Evolutionary conservation across 2,329 filamentous ascomycete genomes (phyloP).

Genomic region (Alternaria longipes): DNA sequence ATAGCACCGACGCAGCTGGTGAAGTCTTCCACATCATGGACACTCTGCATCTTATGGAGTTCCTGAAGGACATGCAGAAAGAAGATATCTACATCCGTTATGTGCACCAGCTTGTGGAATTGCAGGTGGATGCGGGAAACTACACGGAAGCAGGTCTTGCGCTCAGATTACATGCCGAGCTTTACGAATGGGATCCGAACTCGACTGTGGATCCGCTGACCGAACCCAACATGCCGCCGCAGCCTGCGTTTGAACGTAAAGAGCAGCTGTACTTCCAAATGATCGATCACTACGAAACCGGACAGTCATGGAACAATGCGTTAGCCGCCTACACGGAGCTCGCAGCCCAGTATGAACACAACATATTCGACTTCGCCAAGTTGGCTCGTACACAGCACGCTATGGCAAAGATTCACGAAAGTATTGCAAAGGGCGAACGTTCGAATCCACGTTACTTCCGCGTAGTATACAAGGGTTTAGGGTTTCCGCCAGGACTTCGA

Average conservation of each 20-base stretch:
- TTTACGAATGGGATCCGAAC: conserved; percentile 89
- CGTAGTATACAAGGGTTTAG: conserved; percentile 87
- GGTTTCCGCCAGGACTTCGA: conserved; percentile 80
- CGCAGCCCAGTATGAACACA: conserved; percentile 88
- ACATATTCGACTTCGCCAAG: conserved; percentile 90
- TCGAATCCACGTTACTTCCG: conserved; percentile 87
- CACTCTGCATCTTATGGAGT: conserved; percentile 91
- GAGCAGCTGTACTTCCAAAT: conserved; percentile 93
- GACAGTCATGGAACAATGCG: conserved; percentile 91
- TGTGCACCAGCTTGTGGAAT: conserved; percentile 85
- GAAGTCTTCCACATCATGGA: conserved; percentile 88
- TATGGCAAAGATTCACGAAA: conserved; percentile 92
- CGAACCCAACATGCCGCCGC: conserved; percentile 81
- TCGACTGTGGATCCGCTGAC: conserved; percentile 70
- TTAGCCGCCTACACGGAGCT: conserved; percentile 90
- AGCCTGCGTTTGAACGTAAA: conserved; percentile 90
- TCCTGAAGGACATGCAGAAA: conserved; percentile 94
- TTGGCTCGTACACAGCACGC: conserved; percentile 87
- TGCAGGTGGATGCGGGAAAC: conserved; percentile 80
- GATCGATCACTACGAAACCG: conserved; percentile 93
- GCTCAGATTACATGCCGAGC: conserved; percentile 86
- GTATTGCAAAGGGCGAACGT: conserved; percentile 81
- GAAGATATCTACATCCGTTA: conserved; percentile 97
- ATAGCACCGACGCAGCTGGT: conserved; percentile 75
- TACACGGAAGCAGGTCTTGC: conserved; percentile 89